phyloP scores from a whole-genome alignment of 75 land plant species.

The Azolla pinnata region DNA sequence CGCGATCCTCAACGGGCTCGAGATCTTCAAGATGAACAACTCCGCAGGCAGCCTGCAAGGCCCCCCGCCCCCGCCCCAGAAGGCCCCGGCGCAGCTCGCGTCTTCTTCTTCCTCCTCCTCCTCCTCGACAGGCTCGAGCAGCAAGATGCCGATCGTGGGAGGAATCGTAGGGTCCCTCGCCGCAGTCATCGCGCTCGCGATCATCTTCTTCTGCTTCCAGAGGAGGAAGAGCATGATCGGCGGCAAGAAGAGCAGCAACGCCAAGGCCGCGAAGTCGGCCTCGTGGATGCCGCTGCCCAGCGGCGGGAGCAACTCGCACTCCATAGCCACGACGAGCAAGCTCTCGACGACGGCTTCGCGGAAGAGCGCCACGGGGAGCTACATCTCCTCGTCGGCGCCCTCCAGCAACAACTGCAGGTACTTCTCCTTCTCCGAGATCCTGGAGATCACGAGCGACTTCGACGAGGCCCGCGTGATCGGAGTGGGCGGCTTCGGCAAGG shows the following conservation, averaged over 20 bases:
- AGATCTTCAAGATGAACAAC: constrained; percentile 52
- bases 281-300: constrained; percentile 54
- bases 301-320: constrained; percentile 55
- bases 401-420: constrained; percentile 18
- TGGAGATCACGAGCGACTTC: constrained; percentile 74
- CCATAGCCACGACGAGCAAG: constrained; percentile 18
- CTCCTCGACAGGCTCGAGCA: not conserved
- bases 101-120: no score
- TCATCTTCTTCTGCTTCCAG: not conserved
- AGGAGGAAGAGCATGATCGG: not conserved
- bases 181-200: not conserved
- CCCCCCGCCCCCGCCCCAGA: constrained; percentile 23
- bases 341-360: constrained; percentile 37
- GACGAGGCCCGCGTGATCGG: constrained; percentile 62
- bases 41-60: constrained; percentile 39
- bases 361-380: constrained; percentile 62
- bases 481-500: constrained; percentile 92
- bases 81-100: no score
- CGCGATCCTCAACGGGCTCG: constrained; percentile 55
- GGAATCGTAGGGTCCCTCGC: not conserved
- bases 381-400: constrained; percentile 59
- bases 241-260: not conserved
- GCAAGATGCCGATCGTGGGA: not conserved
- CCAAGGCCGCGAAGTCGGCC: not conserved
- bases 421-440: constrained; percentile 60